Evolutionary conservation across 352 stramenopile species (phyloP), one percentile per base, ranked within the genome.

Genomic region (Globisporangium alternatum): DNA sequence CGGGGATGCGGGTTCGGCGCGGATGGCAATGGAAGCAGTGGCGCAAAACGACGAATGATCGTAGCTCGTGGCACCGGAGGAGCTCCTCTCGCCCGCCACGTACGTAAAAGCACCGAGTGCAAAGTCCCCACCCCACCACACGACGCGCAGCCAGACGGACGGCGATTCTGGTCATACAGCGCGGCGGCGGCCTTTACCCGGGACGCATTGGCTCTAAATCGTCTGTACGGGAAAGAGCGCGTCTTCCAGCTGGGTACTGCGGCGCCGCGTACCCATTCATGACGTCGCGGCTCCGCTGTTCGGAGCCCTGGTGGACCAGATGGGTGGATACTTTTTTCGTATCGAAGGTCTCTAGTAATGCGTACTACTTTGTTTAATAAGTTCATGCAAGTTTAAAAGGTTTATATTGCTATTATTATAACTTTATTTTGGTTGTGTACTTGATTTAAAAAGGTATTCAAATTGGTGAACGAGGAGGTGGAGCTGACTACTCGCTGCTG

Each of bases 1-100:
- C 35, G 30, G 28, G 52, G 52, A 57, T 57, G 52, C 35, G 31
- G 13, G 48, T 33, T 41, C 30, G 41, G 45, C 37, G 54, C 56
- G 45, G 43, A 33, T 60, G 30, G 55, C 35, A 51, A 21, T 53
- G 31, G 30, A 57, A 25, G 35, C 22, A 45, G 60, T 51, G 35
- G 31, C 60, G 60, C 60, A 66, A 66, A 66, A 66, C 60, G 60
- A 58, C 51, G 51, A 66, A 66, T 66, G 60, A 54, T 45, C 54
- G 35, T 48, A 57, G 52, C 52, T 56, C 30, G n/a, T 44, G 28
- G 43, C 19, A 15, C 4, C 8, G 9, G 35, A 41, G 28, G 19
- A 12, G 52, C 19, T 44, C 30, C 30, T 19, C 10, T n/a, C 51
- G 19, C 13, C n/a, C 51, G 15, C 51, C 15, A 1, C 19, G 39